Base-by-base conservation (phyloP, 768 basidiomycete species). In the Rhodotorula graminis region DNA sequence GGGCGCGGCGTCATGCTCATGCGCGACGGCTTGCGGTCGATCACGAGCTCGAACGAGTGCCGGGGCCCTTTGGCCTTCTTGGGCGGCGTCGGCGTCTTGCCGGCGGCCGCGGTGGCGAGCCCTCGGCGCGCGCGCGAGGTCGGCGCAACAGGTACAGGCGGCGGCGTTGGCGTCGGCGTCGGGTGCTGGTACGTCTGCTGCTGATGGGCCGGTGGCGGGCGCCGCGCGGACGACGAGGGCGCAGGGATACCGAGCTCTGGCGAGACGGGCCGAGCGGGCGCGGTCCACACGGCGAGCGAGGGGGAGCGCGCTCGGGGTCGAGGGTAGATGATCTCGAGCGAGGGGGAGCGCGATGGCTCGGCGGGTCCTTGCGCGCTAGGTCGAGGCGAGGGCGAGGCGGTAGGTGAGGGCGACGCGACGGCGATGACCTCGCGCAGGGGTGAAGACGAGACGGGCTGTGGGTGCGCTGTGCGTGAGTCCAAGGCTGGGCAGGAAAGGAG, bases 1-100 rank as follows among this genome's bases (percentile, higher is more conserved):
- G 47, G 23, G 18, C 47, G 50, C 50, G 50, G 23, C 25, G 23
- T 25, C 50, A 52, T 25, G 27, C 40, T n/a, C 52, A n/a, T 19
- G 50, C 44, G 44, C 14, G 44, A 46, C 18, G 64, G 29, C 57
- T 57, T 57, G 5, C 49, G 7, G 10, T 66, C 65, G 58, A 66
- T 27, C 25, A 66, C 25, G 25, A 66, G 57, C 27, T 66, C 65
- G 65, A 66, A 66, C 18, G 57, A 58, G 25, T 66, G 65, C 19
- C 19, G n/a, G 42, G 29, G 64, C 42, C 11, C 9, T 6, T 23
- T 23, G 65, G 21, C 56, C 19, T 27, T 37, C 25, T 29, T 53
- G 23, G 33, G 33, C 29, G 46, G 19, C 6, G 12, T 12, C 18
- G 59, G 14, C 21, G 42, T 19, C 29, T n/a, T 1, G 31, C 23